Evolutionary conservation across 495 filamentous ascomycete species (phyloP).

Genomic region (Penicillium daleae): DNA sequence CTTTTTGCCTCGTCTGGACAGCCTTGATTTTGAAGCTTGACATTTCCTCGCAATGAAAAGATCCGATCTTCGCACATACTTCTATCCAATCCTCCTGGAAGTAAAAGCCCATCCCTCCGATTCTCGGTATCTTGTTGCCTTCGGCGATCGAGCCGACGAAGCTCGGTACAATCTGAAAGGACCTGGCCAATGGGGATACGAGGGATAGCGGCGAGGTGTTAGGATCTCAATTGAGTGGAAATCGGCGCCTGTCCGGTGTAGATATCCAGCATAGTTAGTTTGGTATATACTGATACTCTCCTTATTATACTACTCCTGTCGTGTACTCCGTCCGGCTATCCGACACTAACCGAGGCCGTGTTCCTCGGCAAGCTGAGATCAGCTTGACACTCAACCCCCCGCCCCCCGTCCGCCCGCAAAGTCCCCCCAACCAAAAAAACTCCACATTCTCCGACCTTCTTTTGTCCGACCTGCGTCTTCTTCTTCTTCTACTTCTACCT

Average conservation of each 20-base stretch:
- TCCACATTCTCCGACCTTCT: constrained; percentile 19
- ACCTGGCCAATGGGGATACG: constrained; percentile 1
- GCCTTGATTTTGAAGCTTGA: not conserved
- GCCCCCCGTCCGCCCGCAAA: not conserved
- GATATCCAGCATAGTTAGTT: not conserved
- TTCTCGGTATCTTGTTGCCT: constrained; percentile 9
- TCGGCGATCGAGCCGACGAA: not conserved
- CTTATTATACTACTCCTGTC: not conserved
- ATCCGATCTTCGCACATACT: not conserved
- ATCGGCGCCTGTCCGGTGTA: not conserved
- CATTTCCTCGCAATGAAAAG: not conserved
- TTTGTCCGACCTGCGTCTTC: constrained; percentile 1
- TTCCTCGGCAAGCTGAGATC: constrained; percentile 35
- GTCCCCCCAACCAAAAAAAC: constrained; percentile 7
- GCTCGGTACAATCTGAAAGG: not conserved
- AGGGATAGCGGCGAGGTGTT: not conserved
- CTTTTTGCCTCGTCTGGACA: constrained; percentile 5
- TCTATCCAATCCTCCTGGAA: not conserved
- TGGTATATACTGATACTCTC: not conserved
- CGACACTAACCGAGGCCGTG: constrained; percentile 32
- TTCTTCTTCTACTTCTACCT: constrained; percentile 13
- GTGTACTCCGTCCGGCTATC: constrained; percentile 8
- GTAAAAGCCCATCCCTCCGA: not conserved
- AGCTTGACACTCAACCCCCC: constrained; percentile 25
- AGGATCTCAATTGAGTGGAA: not conserved